These are phyloP conservation scores for Cerrena zonata DNA, from an alignment of 1,284 basidiomycete genomes.

Conservation along the genomic window DNA sequence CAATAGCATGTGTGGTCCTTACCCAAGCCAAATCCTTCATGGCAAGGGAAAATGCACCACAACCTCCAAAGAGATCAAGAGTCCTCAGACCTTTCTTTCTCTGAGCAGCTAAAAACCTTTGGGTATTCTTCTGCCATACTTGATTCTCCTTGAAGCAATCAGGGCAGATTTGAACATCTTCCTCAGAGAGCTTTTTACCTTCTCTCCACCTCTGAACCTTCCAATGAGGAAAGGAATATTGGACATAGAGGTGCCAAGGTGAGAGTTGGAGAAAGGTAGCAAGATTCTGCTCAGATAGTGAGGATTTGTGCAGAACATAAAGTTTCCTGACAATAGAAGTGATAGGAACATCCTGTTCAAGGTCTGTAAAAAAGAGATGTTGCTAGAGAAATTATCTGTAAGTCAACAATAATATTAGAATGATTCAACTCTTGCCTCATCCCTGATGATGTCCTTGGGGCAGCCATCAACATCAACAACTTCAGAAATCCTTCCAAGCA, in stretches of 20 bases:
- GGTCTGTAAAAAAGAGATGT: slow-evolving; percentile 52
- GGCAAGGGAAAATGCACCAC: slow-evolving; percentile 57
- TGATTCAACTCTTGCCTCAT: slow-evolving; percentile 31
- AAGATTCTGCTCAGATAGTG: slow-evolving; percentile 14
- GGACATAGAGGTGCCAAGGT: slow-evolving; percentile 51
- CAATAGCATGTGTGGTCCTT: slow-evolving; percentile 57
- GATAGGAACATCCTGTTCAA: slow-evolving; percentile 30
- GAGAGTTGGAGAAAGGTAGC: slow-evolving; percentile 45
- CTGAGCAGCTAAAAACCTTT: slow-evolving; percentile 19
- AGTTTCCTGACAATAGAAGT: slow-evolving; percentile 41
- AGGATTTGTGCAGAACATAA: slow-evolving; percentile 37
- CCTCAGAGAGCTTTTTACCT: slow-evolving; percentile 24
- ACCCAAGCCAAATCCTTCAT: slow-evolving; percentile 47
- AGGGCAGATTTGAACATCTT: slow-evolving; percentile 40
- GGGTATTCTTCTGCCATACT: slow-evolving; percentile 21
- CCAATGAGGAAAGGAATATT: slow-evolving; percentile 43
- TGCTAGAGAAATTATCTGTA: slow-evolving; percentile 30
- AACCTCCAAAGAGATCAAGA: slow-evolving; percentile 63
- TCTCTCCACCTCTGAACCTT: slow-evolving; percentile 35
- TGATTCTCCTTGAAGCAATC: slow-evolving; percentile 37
- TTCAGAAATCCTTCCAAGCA: slow-evolving; percentile 33
- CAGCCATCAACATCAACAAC: slow-evolving; percentile 19
- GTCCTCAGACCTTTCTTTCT: slow-evolving; percentile 34
- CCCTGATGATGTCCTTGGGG: slow-evolving; percentile 25
- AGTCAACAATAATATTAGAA: slow-evolving; percentile 1